These are phyloP conservation scores for Stagonosporopsis cucurbitacearum DNA, from an alignment of 2,329 filamentous ascomycete species.

Conservation along the genomic window DNA sequence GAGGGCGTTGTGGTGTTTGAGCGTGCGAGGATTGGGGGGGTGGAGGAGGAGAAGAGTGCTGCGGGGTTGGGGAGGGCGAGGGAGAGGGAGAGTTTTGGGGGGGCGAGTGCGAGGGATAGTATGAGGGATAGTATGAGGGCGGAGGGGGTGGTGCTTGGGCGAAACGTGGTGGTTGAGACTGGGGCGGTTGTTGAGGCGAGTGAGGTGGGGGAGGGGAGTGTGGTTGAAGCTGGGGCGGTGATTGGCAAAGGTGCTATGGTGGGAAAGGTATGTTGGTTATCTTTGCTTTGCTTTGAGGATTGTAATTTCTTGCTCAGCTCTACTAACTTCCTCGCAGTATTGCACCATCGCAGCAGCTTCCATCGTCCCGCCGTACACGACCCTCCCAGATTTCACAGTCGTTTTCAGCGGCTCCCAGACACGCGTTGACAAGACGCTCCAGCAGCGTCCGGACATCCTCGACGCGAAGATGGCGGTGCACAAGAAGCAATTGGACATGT, in stretches of 20 bases:
- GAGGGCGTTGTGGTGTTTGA: conserved; percentile 78
- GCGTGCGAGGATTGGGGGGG: conserved; percentile 51
- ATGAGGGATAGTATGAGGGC: conserved; percentile 16
- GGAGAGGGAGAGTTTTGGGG: conserved; percentile 15
- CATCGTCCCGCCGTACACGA: conserved; percentile 45
- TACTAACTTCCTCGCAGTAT: conserved; percentile 36
- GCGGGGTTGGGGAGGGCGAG: conserved; percentile 10
- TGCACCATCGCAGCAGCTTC: conserved; percentile 53
- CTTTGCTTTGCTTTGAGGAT: background rate
- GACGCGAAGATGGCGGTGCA: conserved; percentile 40
- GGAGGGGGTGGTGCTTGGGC: conserved; percentile 48
- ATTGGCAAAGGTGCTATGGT: conserved; percentile 45
- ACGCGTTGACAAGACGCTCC: conserved; percentile 50
- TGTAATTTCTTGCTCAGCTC: background rate
- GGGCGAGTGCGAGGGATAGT: background rate
- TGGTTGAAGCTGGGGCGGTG: conserved; percentile 43
- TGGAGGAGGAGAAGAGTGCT: conserved; percentile 18
- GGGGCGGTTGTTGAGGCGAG: conserved; percentile 50
- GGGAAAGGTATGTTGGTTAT: conserved; percentile 47
- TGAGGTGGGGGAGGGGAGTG: conserved; percentile 47
- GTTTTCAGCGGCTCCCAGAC: conserved; percentile 50
- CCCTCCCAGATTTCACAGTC: conserved; percentile 54
- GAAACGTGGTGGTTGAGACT: conserved; percentile 54
- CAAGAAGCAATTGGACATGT: conserved; percentile 46
- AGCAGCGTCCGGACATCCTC: conserved; percentile 38